phyloP scores from a whole-genome alignment of 2,329 filamentous ascomycete genomes.

The Whalleya microplaca region DNA sequence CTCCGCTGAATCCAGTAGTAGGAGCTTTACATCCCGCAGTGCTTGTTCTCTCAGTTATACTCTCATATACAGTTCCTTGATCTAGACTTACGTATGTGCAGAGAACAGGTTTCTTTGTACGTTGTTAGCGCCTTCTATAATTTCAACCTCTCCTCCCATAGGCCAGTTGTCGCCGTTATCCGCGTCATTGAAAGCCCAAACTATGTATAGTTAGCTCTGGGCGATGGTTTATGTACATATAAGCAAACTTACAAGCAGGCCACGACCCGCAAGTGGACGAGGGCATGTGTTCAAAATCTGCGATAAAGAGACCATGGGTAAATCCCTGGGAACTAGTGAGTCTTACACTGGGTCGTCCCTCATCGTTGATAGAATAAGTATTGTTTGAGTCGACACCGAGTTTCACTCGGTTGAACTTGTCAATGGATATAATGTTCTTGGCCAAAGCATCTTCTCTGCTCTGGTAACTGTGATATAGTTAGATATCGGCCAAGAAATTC shows the following conservation, averaged over 20 bases:
- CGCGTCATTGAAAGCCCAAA: slow-evolving; percentile 51
- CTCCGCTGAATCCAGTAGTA: slow-evolving; percentile 30
- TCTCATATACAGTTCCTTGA: not conserved
- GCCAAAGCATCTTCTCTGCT: slow-evolving; percentile 44
- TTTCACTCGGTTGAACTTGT: slow-evolving; percentile 47
- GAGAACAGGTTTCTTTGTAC: slow-evolving; percentile 64
- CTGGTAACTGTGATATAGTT: slow-evolving; percentile 45
- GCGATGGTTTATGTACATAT: not conserved
- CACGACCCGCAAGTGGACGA: slow-evolving; percentile 71
- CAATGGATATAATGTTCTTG: slow-evolving; percentile 46
- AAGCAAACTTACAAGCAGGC: slow-evolving; percentile 63
- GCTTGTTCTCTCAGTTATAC: slow-evolving; percentile 17
- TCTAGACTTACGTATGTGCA: slow-evolving; percentile 56
- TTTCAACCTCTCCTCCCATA: slow-evolving; percentile 66
- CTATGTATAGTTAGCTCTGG: slow-evolving; percentile 35
- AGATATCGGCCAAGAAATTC: not conserved
- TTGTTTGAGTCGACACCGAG: slow-evolving; percentile 50
- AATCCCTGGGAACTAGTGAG: slow-evolving; percentile 67
- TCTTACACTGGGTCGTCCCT: slow-evolving; percentile 64
- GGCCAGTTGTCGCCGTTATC: slow-evolving; percentile 60
- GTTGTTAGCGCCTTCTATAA: slow-evolving; percentile 71
- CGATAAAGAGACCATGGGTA: slow-evolving; percentile 69
- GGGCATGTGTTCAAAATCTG: slow-evolving; percentile 76
- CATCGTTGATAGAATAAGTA: slow-evolving; percentile 38
- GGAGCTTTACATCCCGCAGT: slow-evolving; percentile 29